These are phyloP conservation scores for Dothiorella sarmentorum DNA, from an alignment of 2,329 filamentous ascomycete genomes.

Conservation along the genomic window DNA sequence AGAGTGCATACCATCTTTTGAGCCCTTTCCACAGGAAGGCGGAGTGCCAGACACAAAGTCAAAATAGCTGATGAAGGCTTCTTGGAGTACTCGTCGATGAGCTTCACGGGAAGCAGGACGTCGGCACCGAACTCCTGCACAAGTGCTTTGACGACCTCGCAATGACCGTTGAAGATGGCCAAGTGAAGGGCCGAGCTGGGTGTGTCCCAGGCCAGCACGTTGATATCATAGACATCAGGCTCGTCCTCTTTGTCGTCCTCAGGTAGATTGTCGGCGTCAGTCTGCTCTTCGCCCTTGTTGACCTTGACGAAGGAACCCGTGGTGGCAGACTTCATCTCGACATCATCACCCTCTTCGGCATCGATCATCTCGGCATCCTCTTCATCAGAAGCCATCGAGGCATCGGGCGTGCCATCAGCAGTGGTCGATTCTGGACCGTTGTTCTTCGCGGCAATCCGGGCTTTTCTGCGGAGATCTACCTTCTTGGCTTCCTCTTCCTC, in stretches of 20 bases:
- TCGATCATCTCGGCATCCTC: slow-evolving; percentile 50
- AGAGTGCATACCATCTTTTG: slow-evolving; percentile 63
- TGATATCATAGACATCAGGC: slow-evolving; percentile 76
- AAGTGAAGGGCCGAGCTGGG: slow-evolving; percentile 72
- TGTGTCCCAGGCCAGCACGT: slow-evolving; percentile 76
- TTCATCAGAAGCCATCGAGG: slow-evolving; percentile 26
- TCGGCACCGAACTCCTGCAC: slow-evolving; percentile 73
- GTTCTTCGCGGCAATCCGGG: slow-evolving; percentile 25
- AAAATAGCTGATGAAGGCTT: slow-evolving; percentile 60
- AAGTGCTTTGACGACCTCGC: slow-evolving; percentile 64
- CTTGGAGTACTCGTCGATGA: slow-evolving; percentile 48
- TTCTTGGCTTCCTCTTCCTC: slow-evolving; percentile 64
- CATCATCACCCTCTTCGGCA: slow-evolving; percentile 43
- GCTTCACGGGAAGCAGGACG: slow-evolving; percentile 69
- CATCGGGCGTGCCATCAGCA: background rate
- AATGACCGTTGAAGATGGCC: slow-evolving; percentile 71
- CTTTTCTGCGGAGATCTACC: slow-evolving; percentile 47
- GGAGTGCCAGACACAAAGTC: slow-evolving; percentile 64
- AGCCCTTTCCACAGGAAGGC: slow-evolving; percentile 61
- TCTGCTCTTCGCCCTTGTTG: slow-evolving; percentile 43
- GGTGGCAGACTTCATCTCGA: slow-evolving; percentile 32
- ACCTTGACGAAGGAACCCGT: slow-evolving; percentile 77
- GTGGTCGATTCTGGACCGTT: background rate
- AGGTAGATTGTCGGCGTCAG: slow-evolving; percentile 42
- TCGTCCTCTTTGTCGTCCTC: slow-evolving; percentile 61